phyloP scores from a whole-genome alignment of 169 alveolate genomes.

The Plasmodium knowlesi region DNA sequence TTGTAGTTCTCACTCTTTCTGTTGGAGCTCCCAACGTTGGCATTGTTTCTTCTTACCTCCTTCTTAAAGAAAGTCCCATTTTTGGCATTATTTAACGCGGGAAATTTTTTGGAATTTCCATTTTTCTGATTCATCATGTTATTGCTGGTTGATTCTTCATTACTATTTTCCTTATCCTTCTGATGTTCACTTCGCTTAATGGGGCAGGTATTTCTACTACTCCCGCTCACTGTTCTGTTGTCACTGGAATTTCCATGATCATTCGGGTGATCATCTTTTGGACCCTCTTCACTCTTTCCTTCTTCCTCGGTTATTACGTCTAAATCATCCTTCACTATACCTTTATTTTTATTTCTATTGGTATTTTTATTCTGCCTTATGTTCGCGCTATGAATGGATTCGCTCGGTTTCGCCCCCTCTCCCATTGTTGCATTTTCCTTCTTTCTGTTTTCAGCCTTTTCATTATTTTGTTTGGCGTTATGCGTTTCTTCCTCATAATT shows the following conservation, averaged over 20 bases:
- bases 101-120: not conserved
- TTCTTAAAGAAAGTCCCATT: not conserved
- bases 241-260: not conserved
- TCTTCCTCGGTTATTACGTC: constrained; percentile 4
- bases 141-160: not conserved
- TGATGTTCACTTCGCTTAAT: constrained; percentile 17
- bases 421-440: not conserved
- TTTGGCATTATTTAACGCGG: not conserved
- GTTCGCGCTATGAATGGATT: not conserved
- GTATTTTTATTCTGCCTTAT: not conserved
- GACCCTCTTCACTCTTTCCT: not conserved
- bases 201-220: not conserved
- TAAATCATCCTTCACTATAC: not conserved
- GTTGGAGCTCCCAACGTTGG: not conserved
- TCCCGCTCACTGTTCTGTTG: not conserved
- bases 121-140: not conserved
- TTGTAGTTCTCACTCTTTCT: constrained; percentile 15
- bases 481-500: not conserved
- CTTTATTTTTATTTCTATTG: not conserved
- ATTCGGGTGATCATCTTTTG: constrained; percentile 6
- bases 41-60: constrained; percentile 6
- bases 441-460: not conserved
- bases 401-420: not conserved
- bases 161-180: constrained; percentile 18
- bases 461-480: not conserved